Percentiles rank a stretch among this genome's conserved stretches.
Conservation (phyloP, 371 early-diverging fungal species). For the Neoconidiobolus thromboides region DNA sequence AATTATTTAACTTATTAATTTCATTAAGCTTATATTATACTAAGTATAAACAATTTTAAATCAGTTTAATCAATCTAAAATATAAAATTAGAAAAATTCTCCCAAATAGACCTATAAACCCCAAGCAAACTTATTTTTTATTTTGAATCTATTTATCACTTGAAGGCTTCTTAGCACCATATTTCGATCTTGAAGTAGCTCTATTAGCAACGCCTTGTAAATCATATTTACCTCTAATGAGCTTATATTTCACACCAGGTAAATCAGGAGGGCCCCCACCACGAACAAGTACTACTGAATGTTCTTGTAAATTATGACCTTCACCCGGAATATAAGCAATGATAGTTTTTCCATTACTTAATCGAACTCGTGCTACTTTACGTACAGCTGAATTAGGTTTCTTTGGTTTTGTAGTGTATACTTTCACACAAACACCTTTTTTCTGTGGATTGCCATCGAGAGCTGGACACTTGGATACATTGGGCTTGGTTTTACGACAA, state of each 20-base stretch:
- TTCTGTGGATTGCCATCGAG: conserved; percentile 73
- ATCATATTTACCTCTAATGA: conserved; percentile 86
- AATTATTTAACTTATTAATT: too few relatives aligned
- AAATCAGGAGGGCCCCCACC: conserved; percentile 82
- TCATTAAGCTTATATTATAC: too few relatives aligned
- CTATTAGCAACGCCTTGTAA: conserved; percentile 83
- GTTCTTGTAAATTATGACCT: conserved; percentile 95
- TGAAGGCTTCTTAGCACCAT: conserved; percentile 71
- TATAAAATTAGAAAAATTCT: too few relatives aligned
- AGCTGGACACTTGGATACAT: conserved; percentile 63
- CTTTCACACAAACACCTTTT: conserved; percentile 86
- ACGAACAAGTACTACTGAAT: conserved; percentile 84
- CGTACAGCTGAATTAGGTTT: conserved; percentile 87
- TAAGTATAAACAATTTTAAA: too few relatives aligned
- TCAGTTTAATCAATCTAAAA: too few relatives aligned
- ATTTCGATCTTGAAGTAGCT: conserved; percentile 72
- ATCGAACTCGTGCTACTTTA: conserved; percentile 65
- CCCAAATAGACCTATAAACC: too few relatives aligned
- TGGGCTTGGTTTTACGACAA: conserved; percentile 47
- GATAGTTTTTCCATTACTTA: conserved; percentile 72
- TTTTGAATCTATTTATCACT: too few relatives aligned
- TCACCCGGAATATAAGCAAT: conserved; percentile 95
- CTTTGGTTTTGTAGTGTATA: conserved; percentile 82
- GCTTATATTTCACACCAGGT: conserved; percentile 92
- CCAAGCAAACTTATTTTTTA: too few relatives aligned